These are phyloP conservation scores for Combretum micranthum DNA, from an alignment of 345 rosid genomes.

Conservation along the genomic window DNA sequence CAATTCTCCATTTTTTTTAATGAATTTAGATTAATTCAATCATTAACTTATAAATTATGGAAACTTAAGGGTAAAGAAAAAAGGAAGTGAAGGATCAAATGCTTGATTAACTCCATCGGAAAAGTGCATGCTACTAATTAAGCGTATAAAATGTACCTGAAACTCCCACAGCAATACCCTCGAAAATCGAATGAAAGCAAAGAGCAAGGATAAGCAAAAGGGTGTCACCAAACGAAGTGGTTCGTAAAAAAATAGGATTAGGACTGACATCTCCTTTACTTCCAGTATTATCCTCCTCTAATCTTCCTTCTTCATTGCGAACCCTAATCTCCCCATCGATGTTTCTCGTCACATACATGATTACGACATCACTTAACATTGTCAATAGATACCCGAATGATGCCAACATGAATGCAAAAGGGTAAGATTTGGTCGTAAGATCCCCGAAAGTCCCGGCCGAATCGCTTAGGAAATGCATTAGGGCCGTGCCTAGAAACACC, in stretches of 20 bases:
- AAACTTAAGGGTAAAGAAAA: too few species aligned
- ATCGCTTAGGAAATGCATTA: conserved; percentile 73
- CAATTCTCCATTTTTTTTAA: too few species aligned
- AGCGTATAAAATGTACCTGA: conserved; percentile 33
- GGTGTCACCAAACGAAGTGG: conserved; percentile 54
- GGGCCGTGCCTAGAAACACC: conserved; percentile 60
- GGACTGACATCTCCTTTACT: conserved; percentile 20
- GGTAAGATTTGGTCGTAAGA: conserved; percentile 48
- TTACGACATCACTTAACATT: conserved; percentile 66
- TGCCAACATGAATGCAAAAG: conserved; percentile 76
- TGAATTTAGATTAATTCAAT: too few species aligned
- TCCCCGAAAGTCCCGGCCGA: conserved; percentile 45
- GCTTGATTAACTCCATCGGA: too few species aligned
- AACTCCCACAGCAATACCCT: conserved; percentile 85
- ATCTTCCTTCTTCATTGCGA: conserved; percentile 28
- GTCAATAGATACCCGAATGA: conserved; percentile 62
- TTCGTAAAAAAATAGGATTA: conserved; percentile 34
- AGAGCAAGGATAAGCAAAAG: conserved; percentile 62
- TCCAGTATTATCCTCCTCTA: conserved; percentile 7
- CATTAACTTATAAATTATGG: too few species aligned
- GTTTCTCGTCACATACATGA: conserved; percentile 27
- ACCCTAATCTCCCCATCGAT: conserved; percentile 13
- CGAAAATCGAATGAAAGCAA: conserved; percentile 79
- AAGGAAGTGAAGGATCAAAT: too few species aligned
- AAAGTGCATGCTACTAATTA: too few species aligned